Evolutionary conservation across 306 rosid species (phyloP).

Genomic region (Lathyrus tuberosus): DNA sequence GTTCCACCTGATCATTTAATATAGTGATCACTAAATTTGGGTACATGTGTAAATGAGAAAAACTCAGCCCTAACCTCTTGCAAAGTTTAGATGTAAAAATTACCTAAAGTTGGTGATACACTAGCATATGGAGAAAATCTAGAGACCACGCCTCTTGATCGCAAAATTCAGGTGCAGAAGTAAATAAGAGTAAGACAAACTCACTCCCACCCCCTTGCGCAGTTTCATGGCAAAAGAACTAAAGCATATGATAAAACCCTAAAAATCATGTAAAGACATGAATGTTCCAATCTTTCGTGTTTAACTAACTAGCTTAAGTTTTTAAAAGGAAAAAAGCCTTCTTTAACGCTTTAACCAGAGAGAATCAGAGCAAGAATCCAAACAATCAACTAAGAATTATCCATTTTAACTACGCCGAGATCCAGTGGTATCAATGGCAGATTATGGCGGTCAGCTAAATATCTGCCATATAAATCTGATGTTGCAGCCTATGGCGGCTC

Average conservation of each 20-base stretch:
- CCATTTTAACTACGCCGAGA: not conserved
- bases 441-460: not conserved
- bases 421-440: not conserved
- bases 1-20: no score
- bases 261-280: not conserved
- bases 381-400: not conserved
- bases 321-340: not conserved
- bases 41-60: no score
- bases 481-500: not conserved
- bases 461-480: not conserved
- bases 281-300: not conserved
- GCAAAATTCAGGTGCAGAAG: no score
- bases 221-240: not conserved
- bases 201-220: not conserved
- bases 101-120: no score
- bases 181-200: not conserved
- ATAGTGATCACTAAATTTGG: no score
- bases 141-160: no score
- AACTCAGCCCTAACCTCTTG: no score
- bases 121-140: no score
- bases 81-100: no score
- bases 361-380: not conserved
- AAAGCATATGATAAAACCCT: not conserved
- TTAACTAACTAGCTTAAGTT: not conserved
- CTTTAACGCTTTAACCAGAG: not conserved